Base-by-base conservation (phyloP, 805 yeast genomes). In the Yarrowia divulgata region DNA sequence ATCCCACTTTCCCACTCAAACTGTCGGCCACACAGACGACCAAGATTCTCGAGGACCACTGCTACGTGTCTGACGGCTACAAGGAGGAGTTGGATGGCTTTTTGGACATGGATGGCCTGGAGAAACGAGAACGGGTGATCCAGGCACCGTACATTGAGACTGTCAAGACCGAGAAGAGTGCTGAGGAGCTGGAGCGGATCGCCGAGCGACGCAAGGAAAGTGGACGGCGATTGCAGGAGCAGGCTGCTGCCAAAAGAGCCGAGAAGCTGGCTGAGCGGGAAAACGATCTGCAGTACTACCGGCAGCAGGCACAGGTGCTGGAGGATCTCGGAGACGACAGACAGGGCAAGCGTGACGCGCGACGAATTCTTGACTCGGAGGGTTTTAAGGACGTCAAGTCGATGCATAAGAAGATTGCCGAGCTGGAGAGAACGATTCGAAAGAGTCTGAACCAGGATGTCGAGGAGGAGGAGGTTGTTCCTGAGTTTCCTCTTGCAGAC, bases 161-260 rank as follows among this genome's bases (percentile, higher is more conserved):
- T 8, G 84, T 86, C 1, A 82, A 85, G 67, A 87, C 85, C 54
- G 91, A 89, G 76, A 93, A 93, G 76, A 81, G 92, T 0, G 95
- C 89, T 70, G 97, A 91, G 77, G 98, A 94, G 76, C 78, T 93
- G 34, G 87, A 85, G 23, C 77, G 84, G 34, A 93, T 90, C 72
- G 89, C 93, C 1, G 94, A 90, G 72, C 88, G 89, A 75, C 84
- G 97, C 71, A 85, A 85, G 73, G 97, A 93, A 75, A 90, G 90
- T 71, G 98, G 98, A 9, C 85, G 89, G 72, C 83, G 97, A 72
- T 82, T 96, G 71, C 98, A 95, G 79, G 97, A 91, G 74, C 97
- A 93, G 78, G 98, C 98, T 0, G 93, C 89, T 73, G 89, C 88
- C 74, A 89, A 88, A 72, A 82, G 99, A 69, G 77, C 87, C 10